Evolutionary conservation across 225 moss, liverwort and hornwort species (phyloP).

Genomic region (Polytrichum formosum): DNA sequence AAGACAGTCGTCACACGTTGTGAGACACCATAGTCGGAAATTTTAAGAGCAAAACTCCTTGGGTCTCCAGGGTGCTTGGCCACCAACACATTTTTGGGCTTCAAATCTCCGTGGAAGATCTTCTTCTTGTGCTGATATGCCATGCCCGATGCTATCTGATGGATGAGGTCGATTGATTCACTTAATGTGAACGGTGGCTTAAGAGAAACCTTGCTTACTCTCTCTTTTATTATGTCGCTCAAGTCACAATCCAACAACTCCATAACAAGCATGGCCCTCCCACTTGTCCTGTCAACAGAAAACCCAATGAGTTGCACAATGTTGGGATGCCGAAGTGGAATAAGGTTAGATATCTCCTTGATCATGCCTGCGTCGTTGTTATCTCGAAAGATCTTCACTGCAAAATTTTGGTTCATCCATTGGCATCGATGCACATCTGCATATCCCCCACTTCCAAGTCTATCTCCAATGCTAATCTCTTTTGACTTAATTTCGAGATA

Average conservation of each 20-base stretch:
- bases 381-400: background rate
- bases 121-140: conserved; percentile 1
- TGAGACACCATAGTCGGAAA: conserved; percentile 9
- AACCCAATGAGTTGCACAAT: conserved; percentile 2
- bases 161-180: conserved; percentile 5
- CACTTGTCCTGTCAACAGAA: background rate
- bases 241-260: background rate
- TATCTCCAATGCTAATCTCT: background rate
- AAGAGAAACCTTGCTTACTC: background rate
- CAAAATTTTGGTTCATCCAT: background rate
- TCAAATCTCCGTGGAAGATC: conserved; percentile 17
- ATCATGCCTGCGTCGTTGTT: background rate
- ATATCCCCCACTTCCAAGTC: background rate
- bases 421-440: background rate
- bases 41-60: background rate
- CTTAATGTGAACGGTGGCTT: background rate
- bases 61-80: background rate
- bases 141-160: conserved; percentile 30
- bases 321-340: conserved; percentile 5
- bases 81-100: conserved; percentile 24
- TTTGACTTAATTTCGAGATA: background rate
- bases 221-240: background rate
- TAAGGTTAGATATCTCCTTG: background rate
- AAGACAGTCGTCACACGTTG: background rate
- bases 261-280: conserved; percentile 2